Conservation (phyloP, 257 asterid species). For the Leonotis leonurus region DNA sequence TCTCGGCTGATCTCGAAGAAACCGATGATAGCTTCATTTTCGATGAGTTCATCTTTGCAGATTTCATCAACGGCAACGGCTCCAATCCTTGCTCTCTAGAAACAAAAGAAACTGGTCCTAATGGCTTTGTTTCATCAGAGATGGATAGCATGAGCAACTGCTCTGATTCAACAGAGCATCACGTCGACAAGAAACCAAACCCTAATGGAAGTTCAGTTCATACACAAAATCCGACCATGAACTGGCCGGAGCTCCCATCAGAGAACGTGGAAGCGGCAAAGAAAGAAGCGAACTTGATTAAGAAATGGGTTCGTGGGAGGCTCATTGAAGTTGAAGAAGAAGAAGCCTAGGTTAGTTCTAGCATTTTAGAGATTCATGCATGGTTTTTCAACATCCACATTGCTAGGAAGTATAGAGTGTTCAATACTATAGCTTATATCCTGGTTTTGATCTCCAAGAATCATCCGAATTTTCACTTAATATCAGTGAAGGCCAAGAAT, state of each 20-base stretch:
- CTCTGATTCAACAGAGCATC: conserved; percentile 13
- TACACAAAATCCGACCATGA: conserved; percentile 1
- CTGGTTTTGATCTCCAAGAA: conserved; percentile 19
- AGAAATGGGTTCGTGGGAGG: conserved; percentile 89
- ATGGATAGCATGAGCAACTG: conserved; percentile 10
- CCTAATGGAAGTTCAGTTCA: conserved; percentile 21
- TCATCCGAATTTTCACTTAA: neutral
- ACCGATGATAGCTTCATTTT: conserved; percentile 16
- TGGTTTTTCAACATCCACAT: conserved; percentile 9
- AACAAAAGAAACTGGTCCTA: conserved; percentile 22
- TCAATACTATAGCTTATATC: conserved; percentile 17
- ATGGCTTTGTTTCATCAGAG: conserved; percentile 18
- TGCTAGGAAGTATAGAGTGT: conserved; percentile 27
- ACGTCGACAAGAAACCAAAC: conserved; percentile 13
- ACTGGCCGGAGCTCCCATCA: conserved; percentile 17
- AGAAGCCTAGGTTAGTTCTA: conserved; percentile 33
- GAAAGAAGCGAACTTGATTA: conserved; percentile 18
- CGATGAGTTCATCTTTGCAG: conserved; percentile 20
- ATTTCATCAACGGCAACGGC: conserved; percentile 31
- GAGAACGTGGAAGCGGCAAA: conserved; percentile 8
- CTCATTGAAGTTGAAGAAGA: conserved; percentile 63
- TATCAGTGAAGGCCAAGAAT: neutral
- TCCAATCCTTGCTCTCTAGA: conserved; percentile 15
- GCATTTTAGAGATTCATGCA: conserved; percentile 1
- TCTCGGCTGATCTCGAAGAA: conserved; percentile 9